A percentile compares a stretch with the other conserved stretches of the same genome.
Evolutionary conservation across 78 protist genomes (phyloP).

Genomic region (Dictyostelium capitatum): DNA sequence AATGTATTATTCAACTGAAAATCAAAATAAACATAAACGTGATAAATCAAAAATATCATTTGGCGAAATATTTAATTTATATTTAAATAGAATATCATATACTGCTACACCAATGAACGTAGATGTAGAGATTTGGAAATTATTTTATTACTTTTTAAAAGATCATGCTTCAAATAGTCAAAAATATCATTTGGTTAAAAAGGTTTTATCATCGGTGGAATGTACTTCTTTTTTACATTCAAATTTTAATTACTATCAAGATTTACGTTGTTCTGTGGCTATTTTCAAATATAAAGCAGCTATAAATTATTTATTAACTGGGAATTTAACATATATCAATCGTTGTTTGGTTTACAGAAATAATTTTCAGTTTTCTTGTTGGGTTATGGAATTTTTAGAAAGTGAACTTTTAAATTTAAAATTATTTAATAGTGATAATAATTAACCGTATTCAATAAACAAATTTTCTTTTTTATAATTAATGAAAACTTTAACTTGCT

Average conservation of each 20-base stretch:
- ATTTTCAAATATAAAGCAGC: neutral
- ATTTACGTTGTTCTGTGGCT: neutral
- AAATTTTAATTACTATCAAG: neutral
- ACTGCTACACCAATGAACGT: neutral
- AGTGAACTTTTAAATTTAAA: neutral
- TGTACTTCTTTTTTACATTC: neutral
- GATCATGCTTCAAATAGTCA: neutral
- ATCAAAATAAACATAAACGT: too few relatives aligned
- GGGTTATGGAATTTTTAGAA: neutral
- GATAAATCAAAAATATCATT: neutral
- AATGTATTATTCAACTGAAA: neutral
- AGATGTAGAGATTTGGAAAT: conserved; percentile 12
- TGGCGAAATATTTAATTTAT: neutral
- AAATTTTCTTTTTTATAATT: too few relatives aligned
- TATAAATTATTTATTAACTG: neutral
- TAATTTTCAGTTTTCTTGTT: neutral
- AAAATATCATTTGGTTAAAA: neutral
- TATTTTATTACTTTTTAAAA: conserved; percentile 19
- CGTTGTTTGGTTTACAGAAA: neutral
- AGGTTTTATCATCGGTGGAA: neutral
- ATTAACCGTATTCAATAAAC: too few relatives aligned
- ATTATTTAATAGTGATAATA: neutral
- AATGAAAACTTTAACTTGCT: too few relatives aligned
- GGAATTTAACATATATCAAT: neutral
- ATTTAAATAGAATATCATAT: conserved; percentile 5